Evolutionary conservation across 1,139 yeast genomes (phyloP), one percentile per base, ranked within the genome.

Genomic region (Yamadazyma diospyri): DNA sequence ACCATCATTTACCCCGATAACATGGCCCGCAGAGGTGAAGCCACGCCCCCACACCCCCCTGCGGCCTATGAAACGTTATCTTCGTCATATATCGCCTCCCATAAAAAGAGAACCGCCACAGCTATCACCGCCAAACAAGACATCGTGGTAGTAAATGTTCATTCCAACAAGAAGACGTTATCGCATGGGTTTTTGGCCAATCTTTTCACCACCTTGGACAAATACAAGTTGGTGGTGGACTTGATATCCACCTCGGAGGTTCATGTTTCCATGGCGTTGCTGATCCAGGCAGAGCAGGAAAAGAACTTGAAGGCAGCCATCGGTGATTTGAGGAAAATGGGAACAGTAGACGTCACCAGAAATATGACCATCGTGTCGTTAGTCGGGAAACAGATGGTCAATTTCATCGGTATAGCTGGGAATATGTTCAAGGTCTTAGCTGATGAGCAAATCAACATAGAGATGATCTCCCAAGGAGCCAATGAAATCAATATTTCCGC

Each of bases 391-490:
- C 95, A 92, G 57, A 92, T 92, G 98, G 92, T 88, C 51, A 95
- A 88, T 54, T 77, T 84, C 54, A 85, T 92, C 43, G 98, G 98
- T 55, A 89, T 88, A 53, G 98, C 98, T 1, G 97, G 97, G 27
- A 82, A 87, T 45, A 92, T 92, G 97, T 92, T 92, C 63, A 81
- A 89, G 46, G 87, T 94, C 3, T 68, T 92, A 48, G 97, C 97
- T 4, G 94, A 86, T 52, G 95, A 92, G 49, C 77, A 76, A 36
- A 84, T 92, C 51, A 92, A 92, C 61, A 88, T 92, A 48, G 98
- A 92, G 59, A 92, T 92, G 98, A 92, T 92, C 53, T 78, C 89
- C 36, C 98, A 92, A 69, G 98, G 98, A 46, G 97, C 98, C 21
- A 89, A 92, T 53, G 98, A 92, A 61, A 92, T 92, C 50, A 92